A percentile compares a stretch with the other conserved stretches of the same genome.
phyloP scores from a whole-genome alignment of 495 filamentous ascomycete species.

The Physcia stellaris region DNA sequence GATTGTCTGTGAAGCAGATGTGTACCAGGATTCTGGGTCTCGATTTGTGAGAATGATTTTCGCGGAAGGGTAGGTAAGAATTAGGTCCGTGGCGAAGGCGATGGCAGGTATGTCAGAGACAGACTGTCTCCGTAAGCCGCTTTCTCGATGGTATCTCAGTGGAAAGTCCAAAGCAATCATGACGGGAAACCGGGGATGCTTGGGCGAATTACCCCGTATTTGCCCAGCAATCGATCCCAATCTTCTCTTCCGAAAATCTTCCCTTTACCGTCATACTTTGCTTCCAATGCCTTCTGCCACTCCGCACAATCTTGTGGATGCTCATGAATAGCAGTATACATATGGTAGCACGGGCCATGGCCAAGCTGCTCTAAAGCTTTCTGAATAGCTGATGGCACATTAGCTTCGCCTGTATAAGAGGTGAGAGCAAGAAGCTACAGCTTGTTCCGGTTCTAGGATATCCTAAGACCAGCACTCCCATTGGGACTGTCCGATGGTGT shows the following conservation, averaged over 20 bases:
- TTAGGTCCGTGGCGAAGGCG: conserved; percentile 52
- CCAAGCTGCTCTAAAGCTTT: conserved; percentile 50
- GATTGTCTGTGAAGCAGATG: conserved; percentile 4
- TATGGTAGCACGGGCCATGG: conserved; percentile 52
- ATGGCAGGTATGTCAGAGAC: conserved; percentile 55
- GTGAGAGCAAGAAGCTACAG: conserved; percentile 29
- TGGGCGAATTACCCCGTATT: conserved; percentile 34
- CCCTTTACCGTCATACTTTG: conserved; percentile 49
- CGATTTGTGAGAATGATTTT: conserved; percentile 16
- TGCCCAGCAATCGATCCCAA: conserved; percentile 54
- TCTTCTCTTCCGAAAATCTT: conserved; percentile 50
- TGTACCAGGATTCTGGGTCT: conserved; percentile 9
- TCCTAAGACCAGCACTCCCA: conserved; percentile 51
- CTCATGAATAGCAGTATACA: conserved; percentile 35
- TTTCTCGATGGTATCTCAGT: not conserved
- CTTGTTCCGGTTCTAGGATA: conserved; percentile 50
- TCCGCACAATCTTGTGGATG: conserved; percentile 44
- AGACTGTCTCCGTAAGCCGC: conserved; percentile 22
- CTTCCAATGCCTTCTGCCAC: conserved; percentile 51
- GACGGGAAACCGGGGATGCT: no score
- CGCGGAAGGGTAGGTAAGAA: conserved; percentile 31
- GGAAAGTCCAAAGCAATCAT: no score
- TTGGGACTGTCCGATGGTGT: conserved; percentile 46
- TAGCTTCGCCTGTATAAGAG: not conserved
- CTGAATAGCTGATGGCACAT: conserved; percentile 32